These are phyloP conservation scores for Tuber calosporum DNA, from an alignment of 495 filamentous ascomycete species.

Conservation along the genomic window DNA sequence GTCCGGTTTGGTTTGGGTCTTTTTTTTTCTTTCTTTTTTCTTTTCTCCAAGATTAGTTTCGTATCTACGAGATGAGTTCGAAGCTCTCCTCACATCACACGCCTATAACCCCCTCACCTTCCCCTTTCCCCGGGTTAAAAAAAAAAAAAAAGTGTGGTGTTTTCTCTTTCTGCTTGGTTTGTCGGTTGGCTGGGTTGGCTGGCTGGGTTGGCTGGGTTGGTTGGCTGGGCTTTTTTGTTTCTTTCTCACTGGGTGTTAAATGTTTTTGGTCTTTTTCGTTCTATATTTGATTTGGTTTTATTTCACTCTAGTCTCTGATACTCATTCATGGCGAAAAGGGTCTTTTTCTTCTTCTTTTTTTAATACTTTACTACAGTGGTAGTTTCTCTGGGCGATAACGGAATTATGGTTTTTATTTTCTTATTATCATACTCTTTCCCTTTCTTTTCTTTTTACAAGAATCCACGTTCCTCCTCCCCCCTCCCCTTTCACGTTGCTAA, in stretches of 20 bases:
- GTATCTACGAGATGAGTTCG: neutral
- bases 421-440: neutral
- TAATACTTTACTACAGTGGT: neutral
- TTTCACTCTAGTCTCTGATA: slow-evolving; percentile 20
- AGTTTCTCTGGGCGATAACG: neutral
- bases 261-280: slow-evolving; percentile 15
- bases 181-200: slow-evolving; percentile 3
- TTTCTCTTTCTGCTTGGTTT: slow-evolving; percentile 22
- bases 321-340: slow-evolving; percentile 22
- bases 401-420: slow-evolving; percentile 9
- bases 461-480: slow-evolving; percentile 1
- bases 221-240: neutral
- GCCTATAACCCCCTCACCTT: neutral
- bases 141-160: slow-evolving; percentile 14
- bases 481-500: slow-evolving; percentile 15
- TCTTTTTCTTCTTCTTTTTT: slow-evolving; percentile 14
- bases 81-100: neutral
- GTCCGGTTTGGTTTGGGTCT: slow-evolving; percentile 21
- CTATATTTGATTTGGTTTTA: slow-evolving; percentile 8
- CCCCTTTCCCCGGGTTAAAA: neutral
- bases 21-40: slow-evolving; percentile 30
- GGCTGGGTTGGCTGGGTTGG: slow-evolving; percentile 3
- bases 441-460: slow-evolving; percentile 16
- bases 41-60: slow-evolving; percentile 3
- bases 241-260: slow-evolving; percentile 4